These are phyloP conservation scores for Petasospora fabianii DNA, from an alignment of 1,139 yeast species.

Conservation along the genomic window DNA sequence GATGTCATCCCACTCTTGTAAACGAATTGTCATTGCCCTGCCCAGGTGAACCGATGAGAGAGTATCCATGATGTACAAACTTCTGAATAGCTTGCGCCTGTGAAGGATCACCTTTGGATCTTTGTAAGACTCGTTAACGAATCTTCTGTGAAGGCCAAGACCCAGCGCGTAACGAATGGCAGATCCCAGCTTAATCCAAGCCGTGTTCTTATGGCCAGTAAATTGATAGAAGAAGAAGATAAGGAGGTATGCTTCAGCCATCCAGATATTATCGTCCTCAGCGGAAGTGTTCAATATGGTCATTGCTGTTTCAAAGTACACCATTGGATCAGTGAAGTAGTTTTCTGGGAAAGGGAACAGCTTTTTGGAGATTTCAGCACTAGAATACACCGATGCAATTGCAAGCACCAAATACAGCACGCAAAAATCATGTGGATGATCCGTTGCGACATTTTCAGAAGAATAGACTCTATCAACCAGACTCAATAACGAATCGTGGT, in stretches of 20 bases:
- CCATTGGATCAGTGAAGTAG: conserved; percentile 23
- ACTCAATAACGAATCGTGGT: conserved; percentile 31
- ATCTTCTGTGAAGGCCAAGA: conserved; percentile 31
- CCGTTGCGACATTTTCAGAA: conserved; percentile 26
- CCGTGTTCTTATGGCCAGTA: conserved; percentile 37
- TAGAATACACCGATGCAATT: conserved; percentile 37
- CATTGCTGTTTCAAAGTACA: conserved; percentile 36
- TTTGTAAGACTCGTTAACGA: conserved; percentile 30
- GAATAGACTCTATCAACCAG: conserved; percentile 32
- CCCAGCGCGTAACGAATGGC: conserved; percentile 34
- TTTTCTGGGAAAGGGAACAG: conserved; percentile 23
- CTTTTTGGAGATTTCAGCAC: conserved; percentile 23
- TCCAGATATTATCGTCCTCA: conserved; percentile 41
- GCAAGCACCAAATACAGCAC: conserved; percentile 39
- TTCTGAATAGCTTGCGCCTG: conserved; percentile 39
- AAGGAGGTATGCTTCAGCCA: conserved; percentile 39
- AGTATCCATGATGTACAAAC: conserved; percentile 40
- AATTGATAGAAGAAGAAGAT: conserved; percentile 39
- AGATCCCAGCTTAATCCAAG: conserved; percentile 38
- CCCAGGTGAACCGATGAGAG: conserved; percentile 39
- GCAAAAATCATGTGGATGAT: conserved; percentile 28
- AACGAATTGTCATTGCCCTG: conserved; percentile 38
- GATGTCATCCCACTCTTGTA: conserved; percentile 42
- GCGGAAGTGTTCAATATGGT: conserved; percentile 31
- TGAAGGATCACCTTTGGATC: conserved; percentile 25